Evolutionary conservation across 768 basidiomycete species (phyloP), one percentile per base, ranked within the genome.

Genomic region (Erythrobasidium yunnanense): DNA sequence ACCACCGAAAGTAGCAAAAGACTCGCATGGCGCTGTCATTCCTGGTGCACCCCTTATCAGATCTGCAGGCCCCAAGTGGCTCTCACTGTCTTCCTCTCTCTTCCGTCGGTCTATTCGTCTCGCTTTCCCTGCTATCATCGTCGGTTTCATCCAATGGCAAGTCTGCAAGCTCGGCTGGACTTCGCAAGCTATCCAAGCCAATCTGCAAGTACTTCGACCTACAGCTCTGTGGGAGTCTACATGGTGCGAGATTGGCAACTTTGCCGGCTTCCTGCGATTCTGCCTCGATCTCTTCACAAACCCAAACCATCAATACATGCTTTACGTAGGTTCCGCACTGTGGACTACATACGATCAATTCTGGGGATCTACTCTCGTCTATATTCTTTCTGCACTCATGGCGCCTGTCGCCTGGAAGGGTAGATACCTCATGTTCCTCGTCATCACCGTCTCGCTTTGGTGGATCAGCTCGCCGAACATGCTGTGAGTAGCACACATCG

Each of bases 341-440:
- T 74, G 74, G 74, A 69, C 74, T n/a, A 74, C 73, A 1, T 74
- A 73, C 71, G 74, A 74, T 52, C 74, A 73, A 62, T 74, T 74
- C 68, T 74, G 74, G 74, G 74, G 74, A 11, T 72, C 71, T 32
- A 71, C 72, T 54, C 66, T 74, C 60, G 71, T 72, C 66, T 74
- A 74, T 68, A 71, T 74, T 66, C 65, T 74, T 56, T 73, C 70
- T 60, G 70, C 69, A 17, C 69, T 71, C 42, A 66, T 73, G 53
- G 73, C 74, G 8, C 73, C 73, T 25, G 60, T 74, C 20, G 73
- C 74, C 18, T 55, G 52, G 51, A 72, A 71, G 56, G 72, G 74
- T 17, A 68, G 74, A 8, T 74, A 73, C 69, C 17, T 70, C n/a
- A 20, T 72, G 35, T 74, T 71, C 69, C 29, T 63, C 58, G 35